Percentiles rank a stretch among this genome's conserved stretches.
Conservation (phyloP, 305 asterid genomes). For the Plantago coronopus region DNA sequence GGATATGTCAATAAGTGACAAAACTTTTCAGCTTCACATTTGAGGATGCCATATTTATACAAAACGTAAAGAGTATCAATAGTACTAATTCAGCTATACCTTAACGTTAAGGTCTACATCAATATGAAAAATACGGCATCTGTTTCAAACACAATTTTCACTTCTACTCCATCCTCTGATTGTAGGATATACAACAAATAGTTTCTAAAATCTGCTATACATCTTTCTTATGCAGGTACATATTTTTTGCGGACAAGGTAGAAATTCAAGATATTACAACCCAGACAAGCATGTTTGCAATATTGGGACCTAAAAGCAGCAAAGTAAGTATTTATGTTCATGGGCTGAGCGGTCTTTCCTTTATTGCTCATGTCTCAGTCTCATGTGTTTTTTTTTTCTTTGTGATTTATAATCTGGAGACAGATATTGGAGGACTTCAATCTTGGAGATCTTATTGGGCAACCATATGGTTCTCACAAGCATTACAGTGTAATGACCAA, state of each 20-base stretch:
- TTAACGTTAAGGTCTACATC: not conserved
- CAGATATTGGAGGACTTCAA: conserved; percentile 76
- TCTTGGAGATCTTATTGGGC: conserved; percentile 74
- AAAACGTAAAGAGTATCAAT: not conserved
- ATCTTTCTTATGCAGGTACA: conserved; percentile 53
- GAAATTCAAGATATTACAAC: conserved; percentile 78
- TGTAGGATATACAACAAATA: not conserved
- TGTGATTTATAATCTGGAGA: conserved; percentile 31
- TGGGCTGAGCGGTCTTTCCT: conserved; percentile 15
- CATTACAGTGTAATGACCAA: conserved; percentile 66
- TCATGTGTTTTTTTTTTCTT: conserved; percentile 21
- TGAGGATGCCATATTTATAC: not conserved
- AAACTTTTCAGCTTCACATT: not conserved
- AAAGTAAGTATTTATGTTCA: conserved; percentile 38
- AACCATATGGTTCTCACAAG: conserved; percentile 81
- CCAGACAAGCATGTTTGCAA: conserved; percentile 70
- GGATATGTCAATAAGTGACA: not conserved
- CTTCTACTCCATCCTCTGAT: not conserved
- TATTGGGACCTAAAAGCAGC: conserved; percentile 77
- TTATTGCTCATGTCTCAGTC: conserved; percentile 23
- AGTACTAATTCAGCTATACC: not conserved
- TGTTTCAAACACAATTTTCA: not conserved
- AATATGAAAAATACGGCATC: not conserved
- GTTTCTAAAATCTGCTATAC: conserved; percentile 9
- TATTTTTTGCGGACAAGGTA: conserved; percentile 88